Percentiles rank a stretch among this genome's conserved stretches.
phyloP scores from a whole-genome alignment of 2,329 filamentous ascomycete genomes.

The Helotiales sp. region DNA sequence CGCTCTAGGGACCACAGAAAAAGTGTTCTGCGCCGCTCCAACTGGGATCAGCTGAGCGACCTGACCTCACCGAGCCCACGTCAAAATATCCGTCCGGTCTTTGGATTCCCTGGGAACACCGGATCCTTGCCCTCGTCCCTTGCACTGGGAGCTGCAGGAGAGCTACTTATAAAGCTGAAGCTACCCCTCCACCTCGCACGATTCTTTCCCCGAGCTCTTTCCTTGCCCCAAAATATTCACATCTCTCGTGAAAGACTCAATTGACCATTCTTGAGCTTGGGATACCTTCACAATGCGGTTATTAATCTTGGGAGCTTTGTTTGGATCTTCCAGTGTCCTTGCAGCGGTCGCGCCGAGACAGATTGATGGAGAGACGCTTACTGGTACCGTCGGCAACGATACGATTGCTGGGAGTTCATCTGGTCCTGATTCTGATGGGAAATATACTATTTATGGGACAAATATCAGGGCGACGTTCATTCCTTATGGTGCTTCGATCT shows the following conservation, averaged over 20 bases:
- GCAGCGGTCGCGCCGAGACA: slow-evolving; percentile 18
- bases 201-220: slow-evolving; percentile 1
- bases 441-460: slow-evolving; percentile 70
- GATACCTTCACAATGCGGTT: slow-evolving; percentile 20
- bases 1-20: not conserved
- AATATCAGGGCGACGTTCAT: slow-evolving; percentile 70
- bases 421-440: slow-evolving; percentile 57
- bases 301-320: slow-evolving; percentile 11
- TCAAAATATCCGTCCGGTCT: not conserved
- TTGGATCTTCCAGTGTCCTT: slow-evolving; percentile 13
- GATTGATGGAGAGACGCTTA: slow-evolving; percentile 21
- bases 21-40: not conserved
- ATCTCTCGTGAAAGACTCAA: not conserved
- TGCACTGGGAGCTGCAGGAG: not conserved
- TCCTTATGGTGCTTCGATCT: slow-evolving; percentile 71
- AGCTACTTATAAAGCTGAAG: slow-evolving; percentile 21
- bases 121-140: slow-evolving; percentile 1
- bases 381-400: slow-evolving; percentile 28
- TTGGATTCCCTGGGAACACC: not conserved
- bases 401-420: slow-evolving; percentile 25
- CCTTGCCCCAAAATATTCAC: not conserved
- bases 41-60: not conserved
- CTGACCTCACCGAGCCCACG: not conserved
- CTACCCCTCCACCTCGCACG: slow-evolving; percentile 13
- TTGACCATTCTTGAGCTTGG: not conserved